Evolutionary conservation across 1,284 basidiomycete species (phyloP).

Genomic region (Sporisorium exsertum): DNA sequence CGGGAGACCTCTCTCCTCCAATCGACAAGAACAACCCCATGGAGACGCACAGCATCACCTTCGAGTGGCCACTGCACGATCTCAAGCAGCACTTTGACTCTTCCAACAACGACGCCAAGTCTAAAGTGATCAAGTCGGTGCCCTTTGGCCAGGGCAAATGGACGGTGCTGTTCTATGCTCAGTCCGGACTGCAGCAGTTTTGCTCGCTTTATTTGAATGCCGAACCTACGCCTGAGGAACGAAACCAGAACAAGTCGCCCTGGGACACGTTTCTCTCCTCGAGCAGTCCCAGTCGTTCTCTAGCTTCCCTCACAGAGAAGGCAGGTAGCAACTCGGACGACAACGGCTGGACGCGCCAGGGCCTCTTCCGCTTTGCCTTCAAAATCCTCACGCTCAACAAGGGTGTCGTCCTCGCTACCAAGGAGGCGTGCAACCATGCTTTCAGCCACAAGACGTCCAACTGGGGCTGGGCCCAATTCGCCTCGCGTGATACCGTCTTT

Average conservation of each 20-base stretch:
- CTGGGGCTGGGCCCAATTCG: conserved; percentile 75
- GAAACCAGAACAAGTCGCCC: conserved; percentile 32
- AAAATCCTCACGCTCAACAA: conserved; percentile 75
- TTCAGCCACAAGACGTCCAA: conserved; percentile 79
- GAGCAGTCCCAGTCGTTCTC: conserved; percentile 15
- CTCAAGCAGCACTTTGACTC: conserved; percentile 69
- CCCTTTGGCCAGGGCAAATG: conserved; percentile 59
- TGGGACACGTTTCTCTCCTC: conserved; percentile 31
- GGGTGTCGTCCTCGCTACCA: conserved; percentile 71
- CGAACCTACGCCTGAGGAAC: conserved; percentile 55
- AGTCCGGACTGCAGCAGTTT: conserved; percentile 59
- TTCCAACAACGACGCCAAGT: conserved; percentile 68
- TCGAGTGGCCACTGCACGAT: conserved; percentile 64
- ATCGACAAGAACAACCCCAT: conserved; percentile 43
- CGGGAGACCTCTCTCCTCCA: conserved; percentile 21
- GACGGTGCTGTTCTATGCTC: conserved; percentile 64
- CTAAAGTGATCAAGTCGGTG: conserved; percentile 68
- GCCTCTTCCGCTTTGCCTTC: conserved; percentile 84
- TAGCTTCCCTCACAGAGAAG: conserved; percentile 18
- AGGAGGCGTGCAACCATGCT: conserved; percentile 82
- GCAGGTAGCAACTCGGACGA: conserved; percentile 70
- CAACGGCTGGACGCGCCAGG: conserved; percentile 83
- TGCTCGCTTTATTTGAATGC: conserved; percentile 65
- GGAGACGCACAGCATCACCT: conserved; percentile 52
- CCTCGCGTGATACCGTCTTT: conserved; percentile 80